Evolutionary conservation across 2,329 filamentous ascomycete species (phyloP), one percentile per base, ranked within the genome.

Genomic region (Sporothrix curviconia): DNA sequence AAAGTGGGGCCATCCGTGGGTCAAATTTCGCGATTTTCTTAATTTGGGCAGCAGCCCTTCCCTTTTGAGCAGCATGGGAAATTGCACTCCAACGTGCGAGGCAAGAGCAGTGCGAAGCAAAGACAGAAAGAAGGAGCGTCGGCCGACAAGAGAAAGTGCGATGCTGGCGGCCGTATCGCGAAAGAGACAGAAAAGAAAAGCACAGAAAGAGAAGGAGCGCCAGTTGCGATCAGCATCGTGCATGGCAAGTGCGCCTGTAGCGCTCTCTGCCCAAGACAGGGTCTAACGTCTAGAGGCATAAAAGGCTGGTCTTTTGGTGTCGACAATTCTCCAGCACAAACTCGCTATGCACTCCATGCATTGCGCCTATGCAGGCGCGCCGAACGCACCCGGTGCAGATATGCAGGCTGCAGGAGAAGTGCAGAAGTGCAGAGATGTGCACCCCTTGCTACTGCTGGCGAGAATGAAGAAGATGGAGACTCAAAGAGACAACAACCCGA

Each of bases 31-130:
- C 51, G 51, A 34, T 25, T 54, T 54, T 43, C 39, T 54, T 43
- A 54, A 42, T 54, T 43, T 42, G 51, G n/a, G 24, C 28, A 34
- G 25, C 51, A 15, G 25, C 51, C 51, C 43, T 43, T 54, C 37
- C 51, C 37, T 19, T 54, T 43, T 30, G n/a, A 54, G 51, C 49
- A 51, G 30, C 51, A 54, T 15, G 25, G 50, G 51, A 54, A 43
- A 54, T 54, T 54, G 28, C 51, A 53, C 34, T 42, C 17, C 15
- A 22, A 19, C 37, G 15, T 17, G 19, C 15, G 12, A 39, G 25
- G 25, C 43, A 47, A 9, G 43, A 28, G 42, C n/a, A 19, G 42
- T 46, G 24, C 42, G 30, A 40, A 12, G 11, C 24, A 25, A 12
- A 43, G 7, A 17, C 39, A 42, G 19, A 14, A 17, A 17, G 37